A percentile compares a stretch with the other conserved stretches of the same genome.
These are phyloP conservation scores for Lecanicillium sp. DNA, from an alignment of 2,329 filamentous ascomycete genomes.

Conservation along the genomic window DNA sequence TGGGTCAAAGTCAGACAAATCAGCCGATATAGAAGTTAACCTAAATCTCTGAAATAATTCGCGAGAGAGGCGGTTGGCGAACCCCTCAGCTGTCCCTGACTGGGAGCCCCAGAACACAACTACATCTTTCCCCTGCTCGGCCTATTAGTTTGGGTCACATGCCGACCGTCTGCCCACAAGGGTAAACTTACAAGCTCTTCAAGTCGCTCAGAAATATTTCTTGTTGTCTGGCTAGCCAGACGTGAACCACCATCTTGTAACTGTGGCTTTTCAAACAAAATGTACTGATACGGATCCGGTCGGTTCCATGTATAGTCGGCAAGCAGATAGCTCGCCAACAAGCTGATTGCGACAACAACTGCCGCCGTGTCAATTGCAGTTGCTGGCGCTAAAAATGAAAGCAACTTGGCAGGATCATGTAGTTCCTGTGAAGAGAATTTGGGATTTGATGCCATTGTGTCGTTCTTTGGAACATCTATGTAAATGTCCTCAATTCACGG, in stretches of 20 bases:
- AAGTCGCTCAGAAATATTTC: slow-evolving; percentile 33
- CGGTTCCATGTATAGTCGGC: slow-evolving; percentile 37
- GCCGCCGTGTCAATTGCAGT: slow-evolving; percentile 17
- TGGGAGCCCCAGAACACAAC: slow-evolving; percentile 93
- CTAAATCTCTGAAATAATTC: slow-evolving; percentile 84
- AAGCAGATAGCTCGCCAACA: slow-evolving; percentile 28
- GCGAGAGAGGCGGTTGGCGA: slow-evolving; percentile 80
- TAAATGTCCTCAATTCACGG: too few relatives aligned
- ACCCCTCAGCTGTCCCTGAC: slow-evolving; percentile 91
- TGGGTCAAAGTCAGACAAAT: slow-evolving; percentile 39
- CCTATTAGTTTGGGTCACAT: too few relatives aligned
- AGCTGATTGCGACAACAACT: slow-evolving; percentile 15
- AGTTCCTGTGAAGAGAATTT: too few relatives aligned
- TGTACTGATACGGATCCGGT: slow-evolving; percentile 38
- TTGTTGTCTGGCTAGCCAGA: slow-evolving; percentile 25
- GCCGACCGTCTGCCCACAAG: too few relatives aligned
- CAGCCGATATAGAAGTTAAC: slow-evolving; percentile 75
- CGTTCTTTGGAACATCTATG: too few relatives aligned
- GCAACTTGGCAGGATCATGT: slow-evolving; percentile 10
- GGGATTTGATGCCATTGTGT: too few relatives aligned
- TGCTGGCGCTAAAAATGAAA: slow-evolving; percentile 15
- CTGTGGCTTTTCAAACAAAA: slow-evolving; percentile 42
- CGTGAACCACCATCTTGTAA: slow-evolving; percentile 9
- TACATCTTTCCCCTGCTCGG: slow-evolving; percentile 21
- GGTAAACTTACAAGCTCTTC: slow-evolving; percentile 20